Evolutionary conservation across 257 asterid species (phyloP), one percentile per base, ranked within the genome.

Genomic region (Capsicum chinense): DNA sequence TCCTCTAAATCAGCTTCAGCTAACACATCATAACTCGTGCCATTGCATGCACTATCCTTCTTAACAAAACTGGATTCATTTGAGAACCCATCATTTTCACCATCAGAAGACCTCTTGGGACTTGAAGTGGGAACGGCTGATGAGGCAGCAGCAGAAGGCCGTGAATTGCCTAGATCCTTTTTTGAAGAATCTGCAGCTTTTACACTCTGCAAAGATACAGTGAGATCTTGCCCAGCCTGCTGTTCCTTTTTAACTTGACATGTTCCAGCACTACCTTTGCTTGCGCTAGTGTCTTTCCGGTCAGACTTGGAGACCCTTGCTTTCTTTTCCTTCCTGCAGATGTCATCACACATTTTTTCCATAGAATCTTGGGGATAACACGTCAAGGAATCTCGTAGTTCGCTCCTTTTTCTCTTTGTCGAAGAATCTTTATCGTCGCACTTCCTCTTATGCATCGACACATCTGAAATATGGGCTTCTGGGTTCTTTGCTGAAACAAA

Each of bases 81-180:
- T 71, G 83, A 83, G 60, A 88, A 87, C 71, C 86, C 88, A 74
- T 50, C 14, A 71, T 86, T 90, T 85, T 90, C 97, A 83, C 88
- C 88, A 64, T 85, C 83, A 19, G 84, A 85, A 85, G 85, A 87
- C 88, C 88, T 86, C 88, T 91, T 88, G 79, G 94, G 92, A 88
- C 89, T 90, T 57, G 83, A 89, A 13, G 81, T 66, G 60, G 89
- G 54, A 7, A 88, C 80, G 81, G 87, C 94, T 57, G 99, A 97
- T 88, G 92, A 93, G 82, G 98, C 95, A 79, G 97, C 93, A 84
- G 85, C 89, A 74, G 94, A 89, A 82, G 94, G 95, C 47, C 80
- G 95, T 11, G 78, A 87, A 79, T 90, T 82, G 88, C 92, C 92
- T 88, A 87, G 56, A 84, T 91, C 94, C 88, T 88, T 92, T 90